phyloP scores from a whole-genome alignment of 305 asterid species.

The Solanum hybrid region DNA sequence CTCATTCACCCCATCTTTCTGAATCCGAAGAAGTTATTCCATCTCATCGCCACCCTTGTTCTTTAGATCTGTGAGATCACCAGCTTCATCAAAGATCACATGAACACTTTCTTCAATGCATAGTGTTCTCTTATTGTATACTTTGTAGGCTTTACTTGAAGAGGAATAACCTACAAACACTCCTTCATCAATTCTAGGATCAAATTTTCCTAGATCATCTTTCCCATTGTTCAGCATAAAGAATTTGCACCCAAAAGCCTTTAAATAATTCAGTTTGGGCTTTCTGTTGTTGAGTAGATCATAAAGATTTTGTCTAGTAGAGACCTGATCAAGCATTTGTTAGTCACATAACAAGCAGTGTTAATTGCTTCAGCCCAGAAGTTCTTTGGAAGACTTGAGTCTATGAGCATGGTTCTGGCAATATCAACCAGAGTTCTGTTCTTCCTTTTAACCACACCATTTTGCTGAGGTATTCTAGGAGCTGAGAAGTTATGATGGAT shows the following conservation, averaged over 20 bases:
- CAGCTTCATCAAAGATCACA: not conserved
- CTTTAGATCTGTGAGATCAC: not conserved
- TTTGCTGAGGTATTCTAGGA: not conserved
- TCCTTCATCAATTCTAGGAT: not conserved
- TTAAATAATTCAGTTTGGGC: not conserved
- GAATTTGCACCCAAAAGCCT: not conserved
- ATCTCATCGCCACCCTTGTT: not conserved
- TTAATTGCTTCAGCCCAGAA: not conserved
- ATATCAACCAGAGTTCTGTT: not conserved
- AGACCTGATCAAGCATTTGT: not conserved
- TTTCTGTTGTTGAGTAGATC: not conserved
- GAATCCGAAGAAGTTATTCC: not conserved
- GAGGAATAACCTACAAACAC: not conserved
- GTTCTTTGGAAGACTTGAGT: not conserved
- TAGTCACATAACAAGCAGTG: not conserved
- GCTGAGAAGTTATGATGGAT: not conserved
- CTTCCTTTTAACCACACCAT: not conserved
- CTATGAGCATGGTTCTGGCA: not conserved
- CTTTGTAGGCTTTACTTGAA: not conserved
- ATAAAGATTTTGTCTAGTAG: too few relatives aligned
- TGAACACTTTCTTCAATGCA: not conserved
- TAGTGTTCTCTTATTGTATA: not conserved
- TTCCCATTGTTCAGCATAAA: not conserved
- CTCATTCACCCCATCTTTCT: not conserved
- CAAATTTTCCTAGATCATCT: not conserved